Percentiles rank a stretch among this genome's conserved stretches.
Evolutionary conservation across 2,329 filamentous ascomycete species (phyloP).

Genomic region (Macrophomina tecta): DNA sequence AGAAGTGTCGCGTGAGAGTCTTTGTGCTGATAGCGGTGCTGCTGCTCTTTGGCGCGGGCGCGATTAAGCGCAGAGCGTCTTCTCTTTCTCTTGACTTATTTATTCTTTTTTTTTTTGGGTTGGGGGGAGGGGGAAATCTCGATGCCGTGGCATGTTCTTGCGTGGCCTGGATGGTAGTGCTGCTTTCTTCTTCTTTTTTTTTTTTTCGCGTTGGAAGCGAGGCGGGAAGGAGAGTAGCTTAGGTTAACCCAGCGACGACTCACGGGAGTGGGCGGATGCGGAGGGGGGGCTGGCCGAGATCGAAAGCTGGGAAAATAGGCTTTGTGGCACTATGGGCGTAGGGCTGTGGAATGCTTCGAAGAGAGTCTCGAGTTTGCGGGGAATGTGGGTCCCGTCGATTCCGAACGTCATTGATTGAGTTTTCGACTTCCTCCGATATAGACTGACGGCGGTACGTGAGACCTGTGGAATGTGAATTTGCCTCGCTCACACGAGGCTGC

Average conservation of each 20-base stretch:
- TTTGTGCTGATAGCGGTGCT: not conserved
- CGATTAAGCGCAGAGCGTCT: too few species aligned
- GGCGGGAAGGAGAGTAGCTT: not conserved
- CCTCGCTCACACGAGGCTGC: too few species aligned
- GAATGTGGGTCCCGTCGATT: slow-evolving; percentile 4
- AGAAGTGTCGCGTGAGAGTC: not conserved
- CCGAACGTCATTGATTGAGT: not conserved
- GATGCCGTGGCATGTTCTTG: not conserved
- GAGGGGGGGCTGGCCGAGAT: not conserved
- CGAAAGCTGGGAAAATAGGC: not conserved
- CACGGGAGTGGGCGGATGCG: not conserved
- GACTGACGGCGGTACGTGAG: not conserved
- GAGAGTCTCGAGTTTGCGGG: not conserved
- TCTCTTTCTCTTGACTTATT: too few species aligned
- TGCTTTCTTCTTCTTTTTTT: too few species aligned
- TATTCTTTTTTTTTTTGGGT: too few species aligned
- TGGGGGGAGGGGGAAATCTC: too few species aligned
- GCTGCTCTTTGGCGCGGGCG: not conserved
- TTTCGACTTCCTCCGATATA: not conserved
- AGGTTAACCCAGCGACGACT: not conserved
- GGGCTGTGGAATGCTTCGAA: slow-evolving; percentile 4
- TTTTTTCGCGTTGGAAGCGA: not conserved
- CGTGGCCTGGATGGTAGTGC: not conserved
- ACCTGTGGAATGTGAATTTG: not conserved
- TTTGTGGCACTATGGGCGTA: not conserved